Evolutionary conservation across 306 rosid species (phyloP), one percentile per base, ranked within the genome.

Genomic region (Casuarina equisetifolia): DNA sequence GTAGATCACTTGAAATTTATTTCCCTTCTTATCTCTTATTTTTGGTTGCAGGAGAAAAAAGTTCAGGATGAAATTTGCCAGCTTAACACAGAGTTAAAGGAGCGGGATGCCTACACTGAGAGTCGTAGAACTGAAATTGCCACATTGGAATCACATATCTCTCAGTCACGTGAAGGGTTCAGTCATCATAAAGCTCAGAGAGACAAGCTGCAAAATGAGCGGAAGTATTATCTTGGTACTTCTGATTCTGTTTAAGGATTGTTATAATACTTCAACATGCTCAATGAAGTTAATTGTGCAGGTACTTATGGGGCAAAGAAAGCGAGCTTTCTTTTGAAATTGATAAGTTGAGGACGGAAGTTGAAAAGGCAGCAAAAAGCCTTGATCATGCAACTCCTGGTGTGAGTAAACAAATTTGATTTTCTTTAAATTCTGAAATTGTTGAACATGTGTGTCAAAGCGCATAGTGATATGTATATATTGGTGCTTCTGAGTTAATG

Each of bases 341-440:
- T 86, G 92, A 92, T 83, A 95, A 89, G 88, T 76, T 91, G 88
- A 88, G 84, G 80, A 82, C 92, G 19, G 98, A 95, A 85, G 90
- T 89, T 77, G 98, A 92, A 85, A 95, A 92, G 87, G 97, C 97
- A 38, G 93, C 92, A 87, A 95, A 88, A 87, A 95, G 90, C 87
- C 97, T 95, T 52, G 98, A 92, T 85, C 97, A 95, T 86, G 97
- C 98, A 74, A 92, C 96, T 87, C 97, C 98, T 76, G 98, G 98
- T 74, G 98, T 95, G 83, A 90, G 98, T 84, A 80, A 76, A 76
- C 70, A 70, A 63, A 82, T 67, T 79, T 80, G 58, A 68, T 78
- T 72, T 78, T 42, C 70, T 83, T 77, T 82, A 76, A 44, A 62
- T 53, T 78, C 25, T 72, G 35, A 51, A 6, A 39, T 82, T 61